Conservation (phyloP, 2,329 filamentous ascomycete genomes). For the Lecanosticta acicola region DNA sequence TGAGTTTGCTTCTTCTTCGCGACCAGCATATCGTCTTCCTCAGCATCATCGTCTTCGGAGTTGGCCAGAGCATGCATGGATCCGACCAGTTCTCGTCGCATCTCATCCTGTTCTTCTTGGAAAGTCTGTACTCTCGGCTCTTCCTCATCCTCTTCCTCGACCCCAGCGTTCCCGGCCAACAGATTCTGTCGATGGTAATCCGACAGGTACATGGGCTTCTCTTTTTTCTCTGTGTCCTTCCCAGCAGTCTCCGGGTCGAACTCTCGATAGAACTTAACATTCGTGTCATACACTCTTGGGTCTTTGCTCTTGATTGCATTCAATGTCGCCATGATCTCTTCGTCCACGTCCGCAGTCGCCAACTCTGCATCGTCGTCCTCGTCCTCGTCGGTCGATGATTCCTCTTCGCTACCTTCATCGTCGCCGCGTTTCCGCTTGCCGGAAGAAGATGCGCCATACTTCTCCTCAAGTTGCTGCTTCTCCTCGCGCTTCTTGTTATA, state of each 20-base stretch:
- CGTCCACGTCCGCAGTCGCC: slow-evolving; percentile 77
- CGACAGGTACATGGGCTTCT: slow-evolving; percentile 77
- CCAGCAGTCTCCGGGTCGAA: slow-evolving; percentile 49
- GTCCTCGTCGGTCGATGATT: slow-evolving; percentile 63
- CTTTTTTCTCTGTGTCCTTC: slow-evolving; percentile 45
- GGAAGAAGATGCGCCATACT: slow-evolving; percentile 54
- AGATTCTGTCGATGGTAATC: slow-evolving; percentile 92
- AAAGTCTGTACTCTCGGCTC: slow-evolving; percentile 61
- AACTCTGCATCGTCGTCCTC: slow-evolving; percentile 90
- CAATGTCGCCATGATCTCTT: slow-evolving; percentile 79
- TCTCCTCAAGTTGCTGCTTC: slow-evolving; percentile 75
- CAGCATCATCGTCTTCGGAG: slow-evolving; percentile 43
- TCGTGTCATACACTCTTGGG: slow-evolving; percentile 79
- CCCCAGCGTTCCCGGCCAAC: slow-evolving; percentile 63
- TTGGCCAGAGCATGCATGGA: slow-evolving; percentile 66
- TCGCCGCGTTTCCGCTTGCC: slow-evolving; percentile 30
- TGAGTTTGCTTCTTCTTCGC: slow-evolving; percentile 54
- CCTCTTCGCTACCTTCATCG: slow-evolving; percentile 51
- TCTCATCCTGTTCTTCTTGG: slow-evolving; percentile 76
- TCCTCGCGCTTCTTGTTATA: slow-evolving; percentile 97
- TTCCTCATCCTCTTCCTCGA: slow-evolving; percentile 52
- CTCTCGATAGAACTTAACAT: slow-evolving; percentile 69
- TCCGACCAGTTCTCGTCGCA: slow-evolving; percentile 71
- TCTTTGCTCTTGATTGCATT: slow-evolving; percentile 86
- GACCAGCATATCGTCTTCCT: slow-evolving; percentile 66